These are phyloP conservation scores for Termitomyces titanicus DNA, from an alignment of 768 basidiomycete species.

Conservation along the genomic window DNA sequence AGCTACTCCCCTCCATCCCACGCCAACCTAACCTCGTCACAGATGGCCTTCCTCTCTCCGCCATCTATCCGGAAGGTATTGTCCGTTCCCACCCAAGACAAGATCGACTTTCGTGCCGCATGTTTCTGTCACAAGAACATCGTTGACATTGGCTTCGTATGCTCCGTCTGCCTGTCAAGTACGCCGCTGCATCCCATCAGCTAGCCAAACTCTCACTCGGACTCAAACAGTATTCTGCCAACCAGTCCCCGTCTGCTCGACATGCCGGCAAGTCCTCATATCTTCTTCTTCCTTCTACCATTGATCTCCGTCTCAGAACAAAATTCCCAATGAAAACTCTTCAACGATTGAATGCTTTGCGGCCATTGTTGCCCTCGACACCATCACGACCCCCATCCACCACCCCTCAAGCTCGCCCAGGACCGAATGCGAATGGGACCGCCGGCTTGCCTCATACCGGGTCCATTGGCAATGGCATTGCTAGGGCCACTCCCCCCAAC, in stretches of 20 bases:
- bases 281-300: conserved; percentile 1
- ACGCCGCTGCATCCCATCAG: conserved; percentile 28
- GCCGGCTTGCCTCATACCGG: conserved; percentile 15
- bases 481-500: conserved; percentile 9
- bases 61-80: conserved; percentile 69
- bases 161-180: conserved; percentile 98
- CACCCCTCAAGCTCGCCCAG: conserved; percentile 27
- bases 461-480: conserved; percentile 14
- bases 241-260: conserved; percentile 90
- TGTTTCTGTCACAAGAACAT: conserved; percentile 99
- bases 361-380: conserved; percentile 25
- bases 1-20: conserved; percentile 8
- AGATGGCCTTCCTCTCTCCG: conserved; percentile 77
- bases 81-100: conserved; percentile 88
- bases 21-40: conserved; percentile 3
- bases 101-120: conserved; percentile 94
- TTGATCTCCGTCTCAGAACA: conserved; percentile 47
- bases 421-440: conserved; percentile 18
- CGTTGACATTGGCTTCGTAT: conserved; percentile 95
- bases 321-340: conserved; percentile 95
- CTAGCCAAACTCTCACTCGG: not conserved
- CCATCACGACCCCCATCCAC: conserved; percentile 27
- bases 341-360: conserved; percentile 69
- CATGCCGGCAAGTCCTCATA: conserved; percentile 69
- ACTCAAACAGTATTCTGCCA: conserved; percentile 80